Evolutionary conservation across 306 rosid genomes (phyloP), one percentile per base, ranked within the genome.

Genomic region (Hippophae gyantsensis): DNA sequence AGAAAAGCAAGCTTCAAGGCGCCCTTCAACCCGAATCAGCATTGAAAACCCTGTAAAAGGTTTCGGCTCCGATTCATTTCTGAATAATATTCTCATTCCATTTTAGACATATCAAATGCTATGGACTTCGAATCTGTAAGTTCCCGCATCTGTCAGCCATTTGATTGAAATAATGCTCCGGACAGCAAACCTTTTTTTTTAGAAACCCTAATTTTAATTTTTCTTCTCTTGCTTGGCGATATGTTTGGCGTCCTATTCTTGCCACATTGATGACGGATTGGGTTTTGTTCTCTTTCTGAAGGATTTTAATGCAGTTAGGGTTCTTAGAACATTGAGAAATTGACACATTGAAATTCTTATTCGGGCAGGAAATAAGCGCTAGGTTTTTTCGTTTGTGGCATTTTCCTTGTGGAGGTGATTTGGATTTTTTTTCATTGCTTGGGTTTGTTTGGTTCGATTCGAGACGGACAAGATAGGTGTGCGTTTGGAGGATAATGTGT

Each of bases 401-500:
- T 83, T 82, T 53, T 38, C 50, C 48, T 55, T 50, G 52, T 43
- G 43, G 73, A 18, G 52, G 59, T 14, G 58, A 61, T 70, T 63
- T 61, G 53, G 61, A 55, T 65, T 56, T 50, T 61, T 41, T 67
- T 57, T 74, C 54, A 46, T 75, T 70, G 66, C 25, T 76, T 58
- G 80, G 87, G 75, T 74, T 82, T 74, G 57, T 67, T 52, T 27
- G 46, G 72, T 64, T 67, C 47, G 72, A 72, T 79, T 71, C 69
- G 54, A 63, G 61, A 65, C 86, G 76, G 82, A 86, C 67, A 75
- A 75, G 56, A 73, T 77, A 60, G 86, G 93, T 46, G 77, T 67
- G 78, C 85, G 78, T 57, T 87, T 76, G 86, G 13, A 84, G 83
- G 85, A 93, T 86, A 88, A 93, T 93, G 99, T 93, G 99, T 86